Evolutionary conservation across 163 green algal species (phyloP), one percentile per base, ranked within the genome.

Genomic region (Trebouxia gelatinosa): DNA sequence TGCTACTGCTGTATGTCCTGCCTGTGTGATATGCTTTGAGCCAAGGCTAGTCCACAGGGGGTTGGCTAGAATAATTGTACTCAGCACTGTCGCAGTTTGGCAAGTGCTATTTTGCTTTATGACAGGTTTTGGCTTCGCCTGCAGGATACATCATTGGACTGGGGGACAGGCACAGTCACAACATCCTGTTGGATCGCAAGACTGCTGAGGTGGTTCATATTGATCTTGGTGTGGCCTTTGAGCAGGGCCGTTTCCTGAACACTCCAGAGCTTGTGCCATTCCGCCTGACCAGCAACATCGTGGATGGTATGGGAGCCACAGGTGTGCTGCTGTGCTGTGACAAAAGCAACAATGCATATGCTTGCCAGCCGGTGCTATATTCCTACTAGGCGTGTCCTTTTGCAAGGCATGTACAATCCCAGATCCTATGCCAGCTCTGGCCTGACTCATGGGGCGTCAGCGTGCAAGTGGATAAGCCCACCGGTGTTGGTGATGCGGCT

Each of bases 181-280:
- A 99, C 87, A 95, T 99, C 40, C 90, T 99, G 72, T 78, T 99
- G 21, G 85, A 97, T 76, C 77, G 79, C 3, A 43, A 66, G 51
- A 95, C 87, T 9, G 94, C 92, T 2, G 93, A 93, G 81, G 92
- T 98, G 54, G 87, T 98, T 79, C 96, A 99, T 88, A 99, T 99
- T 46, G 96, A 99, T 88, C 90, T 99, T 62, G 96, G 96, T 35
- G 89, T 99, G 9, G 96, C 96, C 1, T 99, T 99, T 84, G 96
- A 99, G 85, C 92, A 96, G 79, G 93, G 93, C 23, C 83, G 86
- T 40, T 92, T 98, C 54, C 89, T 99, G 13, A 89, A 86, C 59
- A 98, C 91, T 0, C 94, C 95, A 26, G 94, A 99, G 88, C 79
- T 89, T 37, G 90, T 98, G 51, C 95, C 95, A 28, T 99, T 99